Evolutionary conservation across 2,329 filamentous ascomycete species (phyloP), one percentile per base, ranked within the genome.

Genomic region (Gnomoniopsis sp.): DNA sequence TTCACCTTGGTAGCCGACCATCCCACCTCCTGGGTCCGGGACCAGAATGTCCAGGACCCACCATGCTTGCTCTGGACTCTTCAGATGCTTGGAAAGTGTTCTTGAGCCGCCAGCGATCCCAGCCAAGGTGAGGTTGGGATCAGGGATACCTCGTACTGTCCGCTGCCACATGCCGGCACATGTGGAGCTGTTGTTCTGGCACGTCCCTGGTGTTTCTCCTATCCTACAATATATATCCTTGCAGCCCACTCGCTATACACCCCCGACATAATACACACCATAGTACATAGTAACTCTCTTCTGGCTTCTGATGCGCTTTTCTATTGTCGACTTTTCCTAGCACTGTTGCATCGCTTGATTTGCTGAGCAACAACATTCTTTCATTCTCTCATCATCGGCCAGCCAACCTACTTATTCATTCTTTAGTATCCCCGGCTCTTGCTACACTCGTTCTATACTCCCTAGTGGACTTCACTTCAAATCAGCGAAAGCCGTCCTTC

Each of bases 221-320:
- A 52, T 54, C 49, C 53, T 49, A 54, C 46, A 61, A 61, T 58
- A 61, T 51, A 61, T 52, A 55, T 52, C 49, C 59, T 21, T 43
- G 36, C 23, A 15, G 23, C 41, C 19, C 33, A 3, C 12, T 41
- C 14, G 36, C 17, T n/a, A 41, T 41, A 41, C 15, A n/a, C 41
- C 34, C 38, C 12, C 22, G n/a, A n/a, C n/a, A n/a, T n/a, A n/a
- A n/a, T n/a, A n/a, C n/a, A n/a, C 8, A 4, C 26, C 26, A 30
- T 30, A 30, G 8, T 30, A 30, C 26, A 30, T 30, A 30, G 26
- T 30, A 30, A 30, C 26, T 30, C 38, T 53, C 7, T 53, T 19
- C 26, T 34, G 15, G 26, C 17, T 33, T 4, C 30, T 26, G 55
- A 38, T 14, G 43, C 47, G 21, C 54, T 57, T 43, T 51, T 36